A percentile compares a stretch with the other conserved stretches of the same genome.
Conservation (phyloP, 768 basidiomycete genomes). For the Cystobasidium ongulense region DNA sequence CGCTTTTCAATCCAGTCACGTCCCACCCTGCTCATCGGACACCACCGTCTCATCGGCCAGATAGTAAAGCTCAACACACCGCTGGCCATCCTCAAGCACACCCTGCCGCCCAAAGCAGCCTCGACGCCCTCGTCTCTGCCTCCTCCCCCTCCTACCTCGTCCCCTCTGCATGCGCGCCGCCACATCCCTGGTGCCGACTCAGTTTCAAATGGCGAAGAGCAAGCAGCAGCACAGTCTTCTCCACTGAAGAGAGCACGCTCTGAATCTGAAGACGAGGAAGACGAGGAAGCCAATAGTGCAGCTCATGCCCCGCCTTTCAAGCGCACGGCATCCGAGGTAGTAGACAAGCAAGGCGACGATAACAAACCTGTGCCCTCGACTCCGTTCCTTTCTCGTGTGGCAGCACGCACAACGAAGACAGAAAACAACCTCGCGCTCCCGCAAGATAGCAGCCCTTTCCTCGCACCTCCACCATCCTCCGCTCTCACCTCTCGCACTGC, state of each 20-base stretch:
- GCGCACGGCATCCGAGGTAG: too few species aligned
- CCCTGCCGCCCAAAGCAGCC: background rate
- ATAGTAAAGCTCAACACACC: constrained; percentile 37
- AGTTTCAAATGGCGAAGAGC: too few species aligned
- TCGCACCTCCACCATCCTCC: constrained; percentile 4
- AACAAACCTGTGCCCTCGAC: background rate
- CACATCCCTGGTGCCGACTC: too few species aligned
- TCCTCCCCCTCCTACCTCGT: background rate
- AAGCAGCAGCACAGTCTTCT: background rate
- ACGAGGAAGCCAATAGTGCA: background rate
- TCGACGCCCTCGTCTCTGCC: too few species aligned
- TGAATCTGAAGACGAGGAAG: background rate
- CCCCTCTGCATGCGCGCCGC: background rate
- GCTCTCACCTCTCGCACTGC: background rate
- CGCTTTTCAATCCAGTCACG: constrained; percentile 29
- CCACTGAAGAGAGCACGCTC: background rate
- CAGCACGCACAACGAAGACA: too few species aligned
- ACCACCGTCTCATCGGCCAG: constrained; percentile 40
- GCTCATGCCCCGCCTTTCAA: too few species aligned
- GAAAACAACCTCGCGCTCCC: too few species aligned
- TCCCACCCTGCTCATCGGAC: constrained; percentile 39
- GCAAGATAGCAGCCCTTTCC: background rate
- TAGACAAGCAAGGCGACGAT: background rate
- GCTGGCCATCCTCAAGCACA: constrained; percentile 39
- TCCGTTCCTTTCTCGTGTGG: too few species aligned